Evolutionary conservation across 2,329 filamentous ascomycete species (phyloP), one percentile per base, ranked within the genome.

Genomic region (Beauveria scarabaeidicola): DNA sequence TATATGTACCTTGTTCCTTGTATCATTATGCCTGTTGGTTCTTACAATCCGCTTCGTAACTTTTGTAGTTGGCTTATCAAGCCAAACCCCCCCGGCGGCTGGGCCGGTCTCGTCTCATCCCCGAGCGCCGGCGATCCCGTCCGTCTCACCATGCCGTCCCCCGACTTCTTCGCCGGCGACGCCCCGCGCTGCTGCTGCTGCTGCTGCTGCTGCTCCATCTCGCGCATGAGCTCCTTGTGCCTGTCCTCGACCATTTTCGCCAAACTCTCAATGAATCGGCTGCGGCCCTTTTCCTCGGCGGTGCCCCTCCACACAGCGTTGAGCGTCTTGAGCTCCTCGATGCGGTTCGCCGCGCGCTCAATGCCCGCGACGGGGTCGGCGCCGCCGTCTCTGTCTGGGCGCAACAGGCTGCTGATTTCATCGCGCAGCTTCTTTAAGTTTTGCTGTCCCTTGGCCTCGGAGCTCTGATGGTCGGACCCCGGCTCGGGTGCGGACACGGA

Each of bases 241-340:
- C 78, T 78, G 64, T 97, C 93, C 69, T 97, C 91, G 1, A 96
- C 90, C 73, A 90, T 81, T 76, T 86, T 91, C 38, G 86, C 85
- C 66, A 99, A 72, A 55, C 82, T 81, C 64, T 97, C 93, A 19
- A 99, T 86, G 69, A 97, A 91, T 67, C 84, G 89, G 10, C 76
- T 76, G 57, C 94, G 80, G 6, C 91, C 90, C 74, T 90, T 95
- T 72, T 97, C 94, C 75, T 99, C 94, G 0, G 90, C 88, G 2
- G 94, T 97, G n/a, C 91, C 91, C 70, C 89, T 93, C 92, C 94
- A 99, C 23, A 99, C 86, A n/a, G 75, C 75, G 4, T 85, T 84
- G 63, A 97, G 74, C 63, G 86, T 82, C 68, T 91, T 87, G 59
- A 97, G 78, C 69, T 89, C 85, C 68, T 91, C 87, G 15, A 97